Evolutionary conservation across 2,329 filamentous ascomycete genomes (phyloP), one percentile per base, ranked within the genome.

Genomic region (Penicillium sp.): DNA sequence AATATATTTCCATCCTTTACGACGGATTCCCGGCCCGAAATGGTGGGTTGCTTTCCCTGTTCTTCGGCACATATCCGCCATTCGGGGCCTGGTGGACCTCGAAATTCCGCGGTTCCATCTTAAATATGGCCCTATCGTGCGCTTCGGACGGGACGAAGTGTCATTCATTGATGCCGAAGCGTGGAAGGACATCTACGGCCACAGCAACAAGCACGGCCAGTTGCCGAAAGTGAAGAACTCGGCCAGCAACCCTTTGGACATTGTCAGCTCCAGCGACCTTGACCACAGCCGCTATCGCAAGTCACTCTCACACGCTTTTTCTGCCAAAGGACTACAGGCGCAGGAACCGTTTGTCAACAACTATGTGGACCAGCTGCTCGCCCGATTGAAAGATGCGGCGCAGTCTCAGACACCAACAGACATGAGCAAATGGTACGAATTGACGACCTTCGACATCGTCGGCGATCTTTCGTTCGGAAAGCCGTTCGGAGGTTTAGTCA

Each of bases 391-490:
- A n/a, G n/a, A 15, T 12, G 25, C n/a, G 11, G 15, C 11, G 6
- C 12, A 6, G 29, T 46, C 8, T 29, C 44, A 29, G 25, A 20
- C 23, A 25, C 14, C 44, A 27, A 27, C 26, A 27, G 26, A 46
- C 23, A 29, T 46, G 25, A 25, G 11, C 18, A 46, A 46, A 29
- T 46, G 44, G 44, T 33, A 29, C 15, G 27, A 46, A 9, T 23
- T 31, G 6, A 46, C 44, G 12, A 31, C 44, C 1, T 75, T 76
- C 35, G 73, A 76, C 44, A 59, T 67, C 14, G 63, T 61, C 23
- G 61, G 63, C 3, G 61, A 67, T 11, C 45, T 66, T 8, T 61
- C 63, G 1, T 73, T 74, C 37, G 69, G 55, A 15, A 51, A 59
- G 37, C 48, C 57, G 8, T 57, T 59, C 35, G 37, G 46, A 4